Base-by-base conservation (phyloP, 495 filamentous ascomycete species). In the Aspergillus heteromorphus region DNA sequence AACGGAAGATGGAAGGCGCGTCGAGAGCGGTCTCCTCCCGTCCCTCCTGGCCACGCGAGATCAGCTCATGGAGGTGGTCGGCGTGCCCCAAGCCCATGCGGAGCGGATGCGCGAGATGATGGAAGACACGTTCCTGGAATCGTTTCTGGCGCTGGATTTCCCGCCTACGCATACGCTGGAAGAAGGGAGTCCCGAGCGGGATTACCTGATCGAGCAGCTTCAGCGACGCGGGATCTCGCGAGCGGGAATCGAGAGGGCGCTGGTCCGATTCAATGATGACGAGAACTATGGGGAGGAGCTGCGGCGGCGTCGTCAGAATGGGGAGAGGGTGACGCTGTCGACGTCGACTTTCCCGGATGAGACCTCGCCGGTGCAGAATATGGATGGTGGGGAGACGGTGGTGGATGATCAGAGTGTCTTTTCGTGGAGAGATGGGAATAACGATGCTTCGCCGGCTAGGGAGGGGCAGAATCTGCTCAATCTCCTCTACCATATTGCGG, bases 401-500 rank as follows among this genome's bases (percentile, higher is more conserved):
- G 72, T 77, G 52, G 86, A 87, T 51, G 82, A 82, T 17, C 77
- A 80, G 54, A 81, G 78, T 56, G 76, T 82, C 14, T 81, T 79
- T 52, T 82, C 76, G 6, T 78, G 74, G 73, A 69, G 76, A 1
- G 85, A 78, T 70, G 77, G 66, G 31, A 71, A 72, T 43, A 73
- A 81, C 52, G 73, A 80, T 57, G 67, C 77, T 19, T 72, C 76
- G 7, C 79, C 82, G 40, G 78, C 77, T 34, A 76, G 84, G n/a
- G 83, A 83, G 53, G 85, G 86, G 40, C 85, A 88, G 61, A 89
- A 87, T 50, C 74, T 90, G 52, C 81, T 90, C 23, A 85, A 80
- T 48, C 66, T 91, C 1, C 76, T 90, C 3, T 91, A 88, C 63
- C 80, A 86, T 34, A 88, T 91, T n/a, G 88, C 87, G 0, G 87